Evolutionary conservation across 176 grass and related monocot genomes (phyloP).

Genomic region (Dendrocalamus sinicus): DNA sequence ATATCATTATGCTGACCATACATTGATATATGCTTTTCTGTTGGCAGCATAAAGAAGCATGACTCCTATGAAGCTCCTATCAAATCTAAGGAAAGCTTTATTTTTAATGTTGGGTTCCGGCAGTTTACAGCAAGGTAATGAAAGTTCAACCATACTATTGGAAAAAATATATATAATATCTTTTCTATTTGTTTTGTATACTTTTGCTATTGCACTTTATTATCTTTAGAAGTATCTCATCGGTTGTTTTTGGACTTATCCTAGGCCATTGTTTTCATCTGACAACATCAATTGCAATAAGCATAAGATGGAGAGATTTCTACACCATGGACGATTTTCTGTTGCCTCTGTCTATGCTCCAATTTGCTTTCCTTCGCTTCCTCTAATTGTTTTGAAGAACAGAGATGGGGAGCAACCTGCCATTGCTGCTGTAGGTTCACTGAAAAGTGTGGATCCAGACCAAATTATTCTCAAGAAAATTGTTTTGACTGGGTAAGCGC

Average conservation of each 20-base stretch:
- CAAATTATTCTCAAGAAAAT: conserved; percentile 93
- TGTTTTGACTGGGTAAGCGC: conserved; percentile 87
- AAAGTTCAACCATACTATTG: conserved; percentile 25
- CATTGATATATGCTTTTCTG: conserved; percentile 19
- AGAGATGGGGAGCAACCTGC: conserved; percentile 65
- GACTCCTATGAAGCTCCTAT: conserved; percentile 88
- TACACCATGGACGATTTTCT: conserved; percentile 89
- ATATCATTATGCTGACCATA: conserved; percentile 22
- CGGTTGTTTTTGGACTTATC: conserved; percentile 23
- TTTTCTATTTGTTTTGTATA: conserved; percentile 16
- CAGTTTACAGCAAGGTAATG: conserved; percentile 88
- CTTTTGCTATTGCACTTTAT: conserved; percentile 28
- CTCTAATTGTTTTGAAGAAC: conserved; percentile 81
- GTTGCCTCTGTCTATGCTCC: conserved; percentile 89
- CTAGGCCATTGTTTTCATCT: conserved; percentile 89
- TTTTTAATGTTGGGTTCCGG: conserved; percentile 92
- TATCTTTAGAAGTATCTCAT: conserved; percentile 25
- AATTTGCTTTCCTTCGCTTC: conserved; percentile 71
- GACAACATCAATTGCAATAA: conserved; percentile 95
- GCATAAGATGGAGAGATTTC: conserved; percentile 98
- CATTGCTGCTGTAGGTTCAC: conserved; percentile 76
- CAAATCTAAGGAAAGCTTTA: conserved; percentile 80
- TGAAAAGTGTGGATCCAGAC: conserved; percentile 85
- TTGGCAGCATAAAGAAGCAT: conserved; percentile 85
- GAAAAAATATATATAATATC: neutral